A percentile compares a stretch with the other conserved stretches of the same genome.
phyloP scores from a whole-genome alignment of 2,329 filamentous ascomycete genomes.

The Allantophomopsis cytisporea region DNA sequence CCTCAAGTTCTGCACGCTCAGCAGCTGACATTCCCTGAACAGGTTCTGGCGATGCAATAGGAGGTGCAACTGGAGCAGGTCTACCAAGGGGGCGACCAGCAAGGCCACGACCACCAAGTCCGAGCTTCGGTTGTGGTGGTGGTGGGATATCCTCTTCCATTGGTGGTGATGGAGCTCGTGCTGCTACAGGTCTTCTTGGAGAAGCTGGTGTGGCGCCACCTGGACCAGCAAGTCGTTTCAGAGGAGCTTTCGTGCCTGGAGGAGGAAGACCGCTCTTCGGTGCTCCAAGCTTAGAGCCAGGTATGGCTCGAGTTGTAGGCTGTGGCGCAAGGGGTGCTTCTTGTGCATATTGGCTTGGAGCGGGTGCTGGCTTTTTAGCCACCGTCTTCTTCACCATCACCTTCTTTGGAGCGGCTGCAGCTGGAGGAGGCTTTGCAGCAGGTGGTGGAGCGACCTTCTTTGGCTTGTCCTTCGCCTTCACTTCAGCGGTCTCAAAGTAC shows the following conservation, averaged over 20 bases:
- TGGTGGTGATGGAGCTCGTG: slow-evolving; percentile 30
- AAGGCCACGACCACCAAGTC: slow-evolving; percentile 47
- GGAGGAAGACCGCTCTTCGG: slow-evolving; percentile 35
- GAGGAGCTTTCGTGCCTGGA: slow-evolving; percentile 34
- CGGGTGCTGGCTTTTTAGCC: slow-evolving; percentile 31
- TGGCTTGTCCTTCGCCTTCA: slow-evolving; percentile 84
- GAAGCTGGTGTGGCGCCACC: slow-evolving; percentile 30
- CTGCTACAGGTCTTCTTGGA: slow-evolving; percentile 27
- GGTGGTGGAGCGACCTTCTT: slow-evolving; percentile 61
- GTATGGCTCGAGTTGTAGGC: slow-evolving; percentile 35
- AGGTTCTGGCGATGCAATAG: slow-evolving; percentile 41
- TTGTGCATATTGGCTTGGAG: slow-evolving; percentile 27
- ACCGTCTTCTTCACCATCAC: slow-evolving; percentile 22
- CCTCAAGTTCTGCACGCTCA: slow-evolving; percentile 88
- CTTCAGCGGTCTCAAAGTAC: slow-evolving; percentile 68
- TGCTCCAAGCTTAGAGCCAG: slow-evolving; percentile 38
- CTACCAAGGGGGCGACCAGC: slow-evolving; percentile 68
- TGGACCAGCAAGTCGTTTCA: slow-evolving; percentile 38
- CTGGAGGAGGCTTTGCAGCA: slow-evolving; percentile 34
- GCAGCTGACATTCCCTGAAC: slow-evolving; percentile 56
- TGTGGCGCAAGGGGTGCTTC: slow-evolving; percentile 44
- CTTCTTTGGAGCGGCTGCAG: slow-evolving; percentile 28
- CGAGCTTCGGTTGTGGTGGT: slow-evolving; percentile 25
- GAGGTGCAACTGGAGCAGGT: slow-evolving; percentile 31
- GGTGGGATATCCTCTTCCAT: slow-evolving; percentile 40